Percentiles rank a stretch among this genome's conserved stretches.
phyloP scores from a whole-genome alignment of 345 rosid genomes.

The Rubroshorea leprosula region DNA sequence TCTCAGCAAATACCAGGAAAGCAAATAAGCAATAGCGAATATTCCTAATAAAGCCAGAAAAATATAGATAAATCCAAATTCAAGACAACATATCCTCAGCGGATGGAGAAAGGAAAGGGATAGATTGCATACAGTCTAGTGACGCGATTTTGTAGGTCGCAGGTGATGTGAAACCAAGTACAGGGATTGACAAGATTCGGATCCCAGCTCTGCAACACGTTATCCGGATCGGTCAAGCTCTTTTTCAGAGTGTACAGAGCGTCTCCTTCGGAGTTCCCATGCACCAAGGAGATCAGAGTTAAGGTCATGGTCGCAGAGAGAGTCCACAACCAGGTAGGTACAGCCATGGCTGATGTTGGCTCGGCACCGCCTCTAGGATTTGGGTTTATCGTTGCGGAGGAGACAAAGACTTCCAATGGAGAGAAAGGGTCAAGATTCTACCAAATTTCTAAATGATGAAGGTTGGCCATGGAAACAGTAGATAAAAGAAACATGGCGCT shows the following conservation, averaged over 20 bases:
- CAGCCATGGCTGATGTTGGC: slow-evolving; percentile 37
- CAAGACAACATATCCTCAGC: background rate
- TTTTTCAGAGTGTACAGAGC: slow-evolving; percentile 66
- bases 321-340: slow-evolving; percentile 30
- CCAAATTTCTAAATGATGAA: slow-evolving; percentile 9
- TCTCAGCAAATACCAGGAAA: too few relatives aligned
- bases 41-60: too few relatives aligned
- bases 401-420: background rate
- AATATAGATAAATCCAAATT: too few relatives aligned
- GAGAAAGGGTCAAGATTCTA: slow-evolving; percentile 3
- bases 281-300: slow-evolving; percentile 24
- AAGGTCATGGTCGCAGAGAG: slow-evolving; percentile 28
- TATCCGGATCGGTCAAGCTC: slow-evolving; percentile 75
- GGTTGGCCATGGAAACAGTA: slow-evolving; percentile 54
- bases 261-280: slow-evolving; percentile 83
- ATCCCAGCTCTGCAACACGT: slow-evolving; percentile 98
- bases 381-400: background rate
- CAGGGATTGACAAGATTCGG: slow-evolving; percentile 94
- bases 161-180: slow-evolving; percentile 96
- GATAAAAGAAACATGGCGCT: slow-evolving; percentile 26
- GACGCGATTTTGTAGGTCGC: slow-evolving; percentile 83
- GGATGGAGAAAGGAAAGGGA: background rate
- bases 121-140: slow-evolving; percentile 66
- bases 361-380: slow-evolving; percentile 12
- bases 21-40: too few relatives aligned